Evolutionary conservation across 2,329 filamentous ascomycete species (phyloP).

Genomic region (Grosmannia clavigera): DNA sequence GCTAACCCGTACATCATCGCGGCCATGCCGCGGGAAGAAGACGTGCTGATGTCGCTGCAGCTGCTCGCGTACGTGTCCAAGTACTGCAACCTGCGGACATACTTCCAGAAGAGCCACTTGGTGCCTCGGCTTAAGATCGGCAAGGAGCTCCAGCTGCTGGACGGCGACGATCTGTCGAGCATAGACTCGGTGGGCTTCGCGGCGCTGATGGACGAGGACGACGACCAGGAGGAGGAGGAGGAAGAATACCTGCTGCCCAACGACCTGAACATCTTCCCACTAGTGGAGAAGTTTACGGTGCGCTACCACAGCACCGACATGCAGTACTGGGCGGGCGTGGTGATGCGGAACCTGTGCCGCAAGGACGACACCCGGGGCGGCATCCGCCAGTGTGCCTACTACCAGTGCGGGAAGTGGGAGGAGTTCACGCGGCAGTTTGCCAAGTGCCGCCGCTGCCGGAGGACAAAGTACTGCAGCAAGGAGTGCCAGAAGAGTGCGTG

Average conservation of each 20-base stretch:
- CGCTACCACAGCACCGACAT: slow-evolving; percentile 92
- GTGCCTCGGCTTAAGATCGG: slow-evolving; percentile 87
- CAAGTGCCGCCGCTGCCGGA: slow-evolving; percentile 88
- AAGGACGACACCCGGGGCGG: slow-evolving; percentile 93
- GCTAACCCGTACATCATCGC: slow-evolving; percentile 66
- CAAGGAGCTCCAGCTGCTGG: slow-evolving; percentile 67
- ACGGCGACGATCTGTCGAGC: slow-evolving; percentile 44
- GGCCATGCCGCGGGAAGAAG: slow-evolving; percentile 91
- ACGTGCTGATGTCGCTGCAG: slow-evolving; percentile 95
- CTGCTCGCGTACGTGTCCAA: slow-evolving; percentile 96
- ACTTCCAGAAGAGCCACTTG: slow-evolving; percentile 90
- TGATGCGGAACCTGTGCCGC: slow-evolving; percentile 96
- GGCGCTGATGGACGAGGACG: slow-evolving; percentile 19
- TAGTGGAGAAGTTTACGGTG: slow-evolving; percentile 97
- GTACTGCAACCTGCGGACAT: slow-evolving; percentile 90
- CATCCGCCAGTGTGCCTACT: slow-evolving; percentile 95
- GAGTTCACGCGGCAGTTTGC: slow-evolving; percentile 93
- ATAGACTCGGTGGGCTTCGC: slow-evolving; percentile 20
- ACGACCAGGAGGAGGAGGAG: slow-evolving; percentile 58
- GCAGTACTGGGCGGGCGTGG: slow-evolving; percentile 99
- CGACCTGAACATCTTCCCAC: slow-evolving; percentile 94
- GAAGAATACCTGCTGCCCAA: slow-evolving; percentile 90
- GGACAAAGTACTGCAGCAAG: slow-evolving; percentile 99
- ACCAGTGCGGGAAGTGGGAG: slow-evolving; percentile 97
- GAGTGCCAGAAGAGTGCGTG: slow-evolving; percentile 98